Evolutionary conservation across 768 basidiomycete species (phyloP).

Genomic region (Kwoniella newhampshirensis): DNA sequence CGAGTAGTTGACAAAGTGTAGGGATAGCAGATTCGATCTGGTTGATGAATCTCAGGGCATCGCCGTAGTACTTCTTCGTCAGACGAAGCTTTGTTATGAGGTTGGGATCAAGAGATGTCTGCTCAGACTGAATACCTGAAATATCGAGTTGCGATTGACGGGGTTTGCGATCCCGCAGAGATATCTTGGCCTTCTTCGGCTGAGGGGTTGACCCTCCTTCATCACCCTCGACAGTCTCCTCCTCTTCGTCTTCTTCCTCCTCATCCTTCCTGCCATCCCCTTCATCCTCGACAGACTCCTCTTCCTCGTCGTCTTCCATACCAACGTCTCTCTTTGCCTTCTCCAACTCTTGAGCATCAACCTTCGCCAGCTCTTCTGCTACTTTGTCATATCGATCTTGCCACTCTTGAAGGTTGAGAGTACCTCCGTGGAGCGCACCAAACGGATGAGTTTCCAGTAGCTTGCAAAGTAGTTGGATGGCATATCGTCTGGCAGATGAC

Average conservation of each 20-base stretch:
- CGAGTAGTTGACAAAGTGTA: conserved; percentile 71
- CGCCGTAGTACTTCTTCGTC: conserved; percentile 79
- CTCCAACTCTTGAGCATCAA: conserved; percentile 64
- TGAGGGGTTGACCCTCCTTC: conserved; percentile 16
- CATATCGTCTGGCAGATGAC: conserved; percentile 78
- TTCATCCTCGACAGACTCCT: conserved; percentile 44
- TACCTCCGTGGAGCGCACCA: conserved; percentile 77
- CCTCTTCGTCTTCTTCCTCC: conserved; percentile 51
- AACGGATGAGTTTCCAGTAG: conserved; percentile 87
- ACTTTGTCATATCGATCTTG: conserved; percentile 68
- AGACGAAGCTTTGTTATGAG: conserved; percentile 68
- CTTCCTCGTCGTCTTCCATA: conserved; percentile 50
- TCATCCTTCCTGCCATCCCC: conserved; percentile 30
- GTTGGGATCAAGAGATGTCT: conserved; percentile 67
- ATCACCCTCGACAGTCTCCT: conserved; percentile 20
- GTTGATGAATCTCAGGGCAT: conserved; percentile 79
- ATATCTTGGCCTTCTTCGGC: conserved; percentile 52
- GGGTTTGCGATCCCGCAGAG: conserved; percentile 58
- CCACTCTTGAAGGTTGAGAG: conserved; percentile 70
- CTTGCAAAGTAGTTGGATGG: conserved; percentile 71
- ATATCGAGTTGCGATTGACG: conserved; percentile 60
- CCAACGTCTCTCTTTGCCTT: conserved; percentile 49
- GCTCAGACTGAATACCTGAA: conserved; percentile 67
- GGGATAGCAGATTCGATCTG: conserved; percentile 69
- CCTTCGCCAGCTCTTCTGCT: conserved; percentile 64